A percentile compares a stretch with the other conserved stretches of the same genome.
phyloP scores from a whole-genome alignment of 2,329 filamentous ascomycete species.

The Ascosphaera pollenicola region DNA sequence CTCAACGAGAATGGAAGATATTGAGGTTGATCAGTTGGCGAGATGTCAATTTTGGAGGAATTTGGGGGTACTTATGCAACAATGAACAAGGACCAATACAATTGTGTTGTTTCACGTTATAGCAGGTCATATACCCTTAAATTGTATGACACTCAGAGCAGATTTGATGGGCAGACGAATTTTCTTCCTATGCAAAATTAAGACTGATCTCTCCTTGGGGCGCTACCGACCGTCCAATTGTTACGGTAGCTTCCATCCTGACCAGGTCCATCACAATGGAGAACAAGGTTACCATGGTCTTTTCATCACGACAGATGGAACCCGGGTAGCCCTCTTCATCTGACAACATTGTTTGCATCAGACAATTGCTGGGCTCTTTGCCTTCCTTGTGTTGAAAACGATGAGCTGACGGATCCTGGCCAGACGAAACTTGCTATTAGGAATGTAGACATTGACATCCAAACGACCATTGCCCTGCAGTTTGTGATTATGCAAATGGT shows the following conservation, averaged over 20 bases:
- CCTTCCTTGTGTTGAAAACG: conserved; percentile 5
- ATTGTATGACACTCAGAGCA: too few relatives aligned
- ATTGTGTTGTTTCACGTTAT: too few relatives aligned
- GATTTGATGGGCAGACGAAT: too few relatives aligned
- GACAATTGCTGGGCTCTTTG: conserved; percentile 4
- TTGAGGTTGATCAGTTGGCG: too few relatives aligned
- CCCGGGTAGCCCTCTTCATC: conserved; percentile 13
- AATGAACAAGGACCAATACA: too few relatives aligned
- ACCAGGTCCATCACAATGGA: conserved; percentile 19
- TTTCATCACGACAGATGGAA: conserved; percentile 14
- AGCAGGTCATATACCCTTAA: too few relatives aligned
- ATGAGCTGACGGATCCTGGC: conserved; percentile 11
- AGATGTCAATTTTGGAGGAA: too few relatives aligned
- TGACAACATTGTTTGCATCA: conserved; percentile 12
- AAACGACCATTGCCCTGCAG: conserved; percentile 4
- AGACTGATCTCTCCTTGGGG: conserved; percentile 10
- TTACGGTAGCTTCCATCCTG: conserved; percentile 11
- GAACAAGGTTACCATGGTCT: conserved; percentile 15
- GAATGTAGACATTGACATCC: conserved; percentile 7
- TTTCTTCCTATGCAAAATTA: too few relatives aligned
- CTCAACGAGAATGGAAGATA: too few relatives aligned
- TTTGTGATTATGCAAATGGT: conserved; percentile 9
- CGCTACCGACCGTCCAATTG: conserved; percentile 13
- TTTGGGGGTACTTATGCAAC: too few relatives aligned
- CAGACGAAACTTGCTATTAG: conserved; percentile 9